Base-by-base conservation (phyloP, 1,284 basidiomycete species). In the Pulveroboletus sp. region DNA sequence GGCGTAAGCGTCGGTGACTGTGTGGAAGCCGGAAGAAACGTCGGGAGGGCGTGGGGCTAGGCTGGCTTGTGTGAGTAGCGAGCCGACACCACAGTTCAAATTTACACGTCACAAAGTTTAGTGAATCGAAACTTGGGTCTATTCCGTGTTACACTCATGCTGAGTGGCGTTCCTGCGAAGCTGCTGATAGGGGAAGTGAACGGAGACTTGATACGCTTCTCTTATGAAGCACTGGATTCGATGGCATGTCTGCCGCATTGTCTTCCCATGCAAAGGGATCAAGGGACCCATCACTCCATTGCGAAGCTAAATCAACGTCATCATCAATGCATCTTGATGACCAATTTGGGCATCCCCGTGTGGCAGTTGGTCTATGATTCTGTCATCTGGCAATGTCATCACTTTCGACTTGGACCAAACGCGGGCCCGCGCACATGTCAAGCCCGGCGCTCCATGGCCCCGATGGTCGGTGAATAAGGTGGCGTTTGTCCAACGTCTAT, bases 1-100 rank as follows among this genome's bases (percentile, higher is more conserved):
- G 96, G 94, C 1, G 92, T 96, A 1, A 95, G 94, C 56, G 82
- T 98, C 6, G 92, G 91, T 18, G 96, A 98, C 68, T 96, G 94
- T 70, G 83, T 96, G 28, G 83, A 87, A 65, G 83, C 83, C 6
- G 94, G 88, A 11, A 82, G 84, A 64, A 73, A 68, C 31, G 85
- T 76, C 31, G 88, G 85, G 31, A 63, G 49, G 31, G 58, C 43
- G 39, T 81, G 78, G 79, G 49, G 51, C 49, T 73, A 73, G 49
- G 22, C 17, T n/a, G 20, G 52, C 40, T 38, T 54, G 46, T 52
- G 66, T 70, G 62, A 67, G 67, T 67, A 46, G 57, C 18, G 25
- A 40, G 43, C 45, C 46, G 29, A 50, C 31, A 43, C 58, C 48
- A 14, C 42, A 36, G 22, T 38, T n/a, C 39, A 43, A 53, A 52